Base-by-base conservation (phyloP, 768 basidiomycete genomes). In the Sporobolomyces phaffii region DNA sequence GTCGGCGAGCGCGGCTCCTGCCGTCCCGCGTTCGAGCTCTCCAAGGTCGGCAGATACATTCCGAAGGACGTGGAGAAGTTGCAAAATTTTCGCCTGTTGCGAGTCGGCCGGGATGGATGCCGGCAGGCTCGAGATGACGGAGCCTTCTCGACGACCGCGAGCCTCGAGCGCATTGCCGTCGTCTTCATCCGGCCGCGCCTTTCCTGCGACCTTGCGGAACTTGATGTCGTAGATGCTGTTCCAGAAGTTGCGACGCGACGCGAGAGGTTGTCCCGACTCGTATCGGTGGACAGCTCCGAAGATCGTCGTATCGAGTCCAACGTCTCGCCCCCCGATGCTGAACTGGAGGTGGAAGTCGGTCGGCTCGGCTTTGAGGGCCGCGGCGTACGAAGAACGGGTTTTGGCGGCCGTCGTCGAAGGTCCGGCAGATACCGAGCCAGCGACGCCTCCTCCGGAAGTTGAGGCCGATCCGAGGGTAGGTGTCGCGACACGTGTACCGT, bases 301-400 rank as follows among this genome's bases (percentile, higher is more conserved):
- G 56, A 99, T 87, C 0, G 96, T 99, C 61, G 93, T 81, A 76
- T 93, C 89, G 64, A 93, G 78, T 0, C 89, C 87, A 22, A 98
- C 79, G 26, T 84, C 78, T 50, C 90, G 86, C 66, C 91, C 92
- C 75, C 90, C 90, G 85, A 97, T 88, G 13, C 84, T 88, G 78
- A 99, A 98, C 78, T 96, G 88, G 57, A 98, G 84, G 77, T 99
- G 93, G 91, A 91, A 99, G 75, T 98, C 94, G 20, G 84, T 85
- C 13, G 94, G 92, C 75, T 91, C 91, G 0, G 91, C 81, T 79
- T 91, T 96, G 63, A 97, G 82, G 17, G 93, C 93, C 5, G 91
- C 87, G 34, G 96, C 96, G 77, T 99, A 99, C 2, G 96, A 97
- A 0, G 74, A 33, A 26, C 54, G 70, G 8, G 60, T 29, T 41